Base-by-base conservation (phyloP, 768 basidiomycete species). In the Phylloporus sp. region DNA sequence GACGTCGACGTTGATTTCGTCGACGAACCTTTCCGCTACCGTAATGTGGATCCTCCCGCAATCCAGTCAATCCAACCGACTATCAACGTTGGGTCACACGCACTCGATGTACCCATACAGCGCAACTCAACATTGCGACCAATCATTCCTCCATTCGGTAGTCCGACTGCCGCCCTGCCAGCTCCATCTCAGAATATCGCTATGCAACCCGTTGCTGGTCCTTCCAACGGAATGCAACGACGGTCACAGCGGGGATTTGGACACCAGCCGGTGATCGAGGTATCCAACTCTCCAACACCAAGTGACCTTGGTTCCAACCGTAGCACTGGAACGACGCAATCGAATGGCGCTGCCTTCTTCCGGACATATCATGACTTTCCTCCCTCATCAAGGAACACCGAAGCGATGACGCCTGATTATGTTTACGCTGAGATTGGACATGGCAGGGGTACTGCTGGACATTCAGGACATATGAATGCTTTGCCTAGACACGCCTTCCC, bases 361-460 rank as follows among this genome's bases (percentile, higher is more conserved):
- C 75, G 79, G 24, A 73, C 76, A 22, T 82, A 81, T 56, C 73
- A 79, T 32, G 75, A 76, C 21, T 55, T 69, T 9, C 60, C 58
- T 14, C 57, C 68, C n/a, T 66, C 72, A 1, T 68, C 72, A 32
- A 63, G 71, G 42, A 70, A 70, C 53, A 73, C 74, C 49, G 82
- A 83, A 34, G 75, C 78, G 15, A 65, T 81, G 60, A 88, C 84
- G 14, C 86, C 84, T 20, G 86, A 88, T 56, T 73, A 86, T 41
- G 75, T 83, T 54, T 86, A 76, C 51, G 84, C 86, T 6, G 87
- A 90, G 60, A 82, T 86, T 49, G 85, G 84, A 3, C 85, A 86
- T 58, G 84, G 84, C 4, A 74, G 82, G 23, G 84, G 83, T 6
- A 67, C 74, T 17, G 55, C 38, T 8, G 50, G 51, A 20, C 59